These are phyloP conservation scores for Endogone sp. DNA, from an alignment of 192 early-diverging fungal genomes.

Conservation along the genomic window DNA sequence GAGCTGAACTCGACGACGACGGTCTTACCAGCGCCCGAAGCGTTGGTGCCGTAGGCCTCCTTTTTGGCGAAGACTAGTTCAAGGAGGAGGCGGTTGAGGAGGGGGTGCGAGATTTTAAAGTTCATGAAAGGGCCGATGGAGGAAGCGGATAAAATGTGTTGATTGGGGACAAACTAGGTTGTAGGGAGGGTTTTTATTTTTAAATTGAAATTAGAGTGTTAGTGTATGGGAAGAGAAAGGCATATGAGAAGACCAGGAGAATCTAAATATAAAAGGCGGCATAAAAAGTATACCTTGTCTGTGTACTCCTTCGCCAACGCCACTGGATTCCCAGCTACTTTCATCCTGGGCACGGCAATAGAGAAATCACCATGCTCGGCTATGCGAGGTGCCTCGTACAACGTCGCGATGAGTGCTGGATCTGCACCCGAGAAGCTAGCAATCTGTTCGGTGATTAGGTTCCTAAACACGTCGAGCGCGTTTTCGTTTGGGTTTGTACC, in stretches of 20 bases:
- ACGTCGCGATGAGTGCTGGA: conserved; percentile 26
- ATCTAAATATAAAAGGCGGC: not conserved
- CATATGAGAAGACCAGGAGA: not conserved
- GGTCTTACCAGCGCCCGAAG: conserved; percentile 62
- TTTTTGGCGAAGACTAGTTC: conserved; percentile 45
- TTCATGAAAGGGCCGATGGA: conserved; percentile 72
- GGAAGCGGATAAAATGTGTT: conserved; percentile 44
- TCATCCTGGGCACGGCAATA: conserved; percentile 61
- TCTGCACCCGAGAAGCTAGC: conserved; percentile 49
- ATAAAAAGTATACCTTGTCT: conserved; percentile 33
- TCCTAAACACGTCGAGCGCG: conserved; percentile 61
- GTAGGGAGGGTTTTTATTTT: conserved; percentile 1
- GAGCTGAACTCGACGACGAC: conserved; percentile 90
- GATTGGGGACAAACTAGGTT: conserved; percentile 52
- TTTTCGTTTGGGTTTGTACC: conserved; percentile 44
- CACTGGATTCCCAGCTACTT: conserved; percentile 68
- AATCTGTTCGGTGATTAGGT: conserved; percentile 54
- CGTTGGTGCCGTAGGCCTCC: conserved; percentile 62
- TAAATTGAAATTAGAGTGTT: not conserved
- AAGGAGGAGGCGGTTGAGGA: conserved; percentile 51
- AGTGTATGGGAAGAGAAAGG: conserved; percentile 3
- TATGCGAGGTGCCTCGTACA: conserved; percentile 55
- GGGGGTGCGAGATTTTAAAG: conserved; percentile 61
- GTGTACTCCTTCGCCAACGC: conserved; percentile 59
- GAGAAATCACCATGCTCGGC: conserved; percentile 67